A percentile compares a stretch with the other conserved stretches of the same genome.
Evolutionary conservation across 2,329 filamentous ascomycete genomes (phyloP).

Genomic region (Septoria linicola): DNA sequence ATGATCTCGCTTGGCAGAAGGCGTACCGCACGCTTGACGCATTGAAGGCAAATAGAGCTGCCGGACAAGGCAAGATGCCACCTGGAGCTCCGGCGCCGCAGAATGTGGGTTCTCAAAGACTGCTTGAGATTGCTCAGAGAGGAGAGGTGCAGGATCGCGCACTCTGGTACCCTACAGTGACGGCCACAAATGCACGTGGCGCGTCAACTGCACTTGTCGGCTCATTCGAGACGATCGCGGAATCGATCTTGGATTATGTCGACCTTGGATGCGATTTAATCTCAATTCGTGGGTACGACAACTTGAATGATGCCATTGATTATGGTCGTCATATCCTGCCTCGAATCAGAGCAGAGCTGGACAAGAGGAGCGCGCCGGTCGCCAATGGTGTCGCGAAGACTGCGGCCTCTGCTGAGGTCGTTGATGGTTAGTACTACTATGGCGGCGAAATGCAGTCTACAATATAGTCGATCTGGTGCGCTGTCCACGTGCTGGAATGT

Average conservation of each 20-base stretch:
- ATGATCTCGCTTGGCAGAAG: slow-evolving; percentile 62
- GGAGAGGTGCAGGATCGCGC: slow-evolving; percentile 61
- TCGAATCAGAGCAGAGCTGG: slow-evolving; percentile 44
- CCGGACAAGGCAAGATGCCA: slow-evolving; percentile 27
- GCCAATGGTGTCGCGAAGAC: background rate
- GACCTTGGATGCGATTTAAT: slow-evolving; percentile 58
- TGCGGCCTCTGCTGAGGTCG: background rate
- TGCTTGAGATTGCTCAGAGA: slow-evolving; percentile 57
- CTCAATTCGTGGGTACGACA: slow-evolving; percentile 62
- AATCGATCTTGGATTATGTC: slow-evolving; percentile 59
- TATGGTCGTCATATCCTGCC: slow-evolving; percentile 59
- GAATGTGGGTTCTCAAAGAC: slow-evolving; percentile 59
- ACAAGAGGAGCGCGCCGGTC: slow-evolving; percentile 24
- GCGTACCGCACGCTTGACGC: slow-evolving; percentile 57
- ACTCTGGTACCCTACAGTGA: slow-evolving; percentile 64
- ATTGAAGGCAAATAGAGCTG: slow-evolving; percentile 46
- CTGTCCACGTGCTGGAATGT: background rate
- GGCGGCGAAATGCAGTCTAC: background rate
- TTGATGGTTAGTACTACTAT: slow-evolving; percentile 4
- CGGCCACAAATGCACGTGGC: slow-evolving; percentile 59
- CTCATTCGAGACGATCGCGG: slow-evolving; percentile 53
- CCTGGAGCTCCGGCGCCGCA: slow-evolving; percentile 48
- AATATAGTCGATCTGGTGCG: background rate
- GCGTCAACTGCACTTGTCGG: slow-evolving; percentile 61
- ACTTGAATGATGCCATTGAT: slow-evolving; percentile 59